Conservation (phyloP, 2,329 filamentous ascomycete genomes). For the Colletotrichum coccodes region DNA sequence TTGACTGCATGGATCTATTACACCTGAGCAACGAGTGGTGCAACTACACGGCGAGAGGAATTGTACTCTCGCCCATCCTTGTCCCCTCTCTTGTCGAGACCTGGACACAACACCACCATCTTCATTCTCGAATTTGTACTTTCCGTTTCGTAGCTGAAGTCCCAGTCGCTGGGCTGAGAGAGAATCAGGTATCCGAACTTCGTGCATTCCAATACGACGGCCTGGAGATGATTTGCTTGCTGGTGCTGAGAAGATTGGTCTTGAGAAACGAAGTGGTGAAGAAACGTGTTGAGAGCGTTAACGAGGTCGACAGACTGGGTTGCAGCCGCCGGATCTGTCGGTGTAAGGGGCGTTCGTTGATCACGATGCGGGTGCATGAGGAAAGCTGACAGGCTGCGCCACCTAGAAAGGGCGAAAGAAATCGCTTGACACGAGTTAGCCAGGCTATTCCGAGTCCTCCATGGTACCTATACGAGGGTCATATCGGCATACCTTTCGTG, state of each 20-base stretch:
- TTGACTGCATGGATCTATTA: too few species aligned
- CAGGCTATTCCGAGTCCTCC: too few species aligned
- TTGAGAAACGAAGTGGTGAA: conserved; percentile 44
- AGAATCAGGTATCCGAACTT: conserved; percentile 53
- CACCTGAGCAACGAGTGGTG: conserved; percentile 34
- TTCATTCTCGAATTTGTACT: too few species aligned
- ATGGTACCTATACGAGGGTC: too few species aligned
- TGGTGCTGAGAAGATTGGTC: conserved; percentile 40
- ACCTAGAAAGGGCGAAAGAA: conserved; percentile 47
- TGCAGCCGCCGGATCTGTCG: conserved; percentile 40
- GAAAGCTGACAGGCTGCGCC: conserved; percentile 54
- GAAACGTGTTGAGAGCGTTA: conserved; percentile 44
- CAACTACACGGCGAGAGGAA: conserved; percentile 37
- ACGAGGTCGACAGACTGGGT: conserved; percentile 45
- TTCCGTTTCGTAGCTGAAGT: conserved; percentile 39
- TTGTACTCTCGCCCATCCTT: conserved; percentile 38
- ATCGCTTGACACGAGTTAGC: conserved; percentile 40
- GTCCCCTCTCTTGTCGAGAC: conserved; percentile 41
- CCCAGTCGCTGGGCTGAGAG: conserved; percentile 53
- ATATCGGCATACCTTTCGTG: conserved; percentile 45
- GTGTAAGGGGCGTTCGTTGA: conserved; percentile 46
- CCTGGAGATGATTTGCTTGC: conserved; percentile 50
- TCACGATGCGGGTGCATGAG: conserved; percentile 51
- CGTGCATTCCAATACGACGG: conserved; percentile 51
- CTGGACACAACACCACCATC: conserved; percentile 44